phyloP scores from a whole-genome alignment of 2,329 filamentous ascomycete species.

The Microdochium paspali region DNA sequence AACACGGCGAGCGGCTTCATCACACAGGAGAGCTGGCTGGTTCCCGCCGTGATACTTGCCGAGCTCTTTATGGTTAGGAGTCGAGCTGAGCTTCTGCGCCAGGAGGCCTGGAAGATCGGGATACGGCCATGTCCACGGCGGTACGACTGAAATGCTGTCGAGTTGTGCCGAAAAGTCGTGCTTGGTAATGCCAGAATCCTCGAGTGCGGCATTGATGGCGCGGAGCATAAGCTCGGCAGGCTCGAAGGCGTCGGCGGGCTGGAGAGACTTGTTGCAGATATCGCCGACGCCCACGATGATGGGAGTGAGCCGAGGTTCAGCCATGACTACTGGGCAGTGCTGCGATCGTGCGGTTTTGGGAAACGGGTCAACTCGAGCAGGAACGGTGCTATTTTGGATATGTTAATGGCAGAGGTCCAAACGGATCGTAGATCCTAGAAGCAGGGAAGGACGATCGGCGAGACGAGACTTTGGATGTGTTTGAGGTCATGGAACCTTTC shows the following conservation, averaged over 20 bases:
- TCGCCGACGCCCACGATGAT: constrained; percentile 56
- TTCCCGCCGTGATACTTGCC: constrained; percentile 52
- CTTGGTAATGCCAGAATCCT: constrained; percentile 29
- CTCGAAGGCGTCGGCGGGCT: constrained; percentile 43
- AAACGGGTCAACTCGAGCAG: too few relatives aligned
- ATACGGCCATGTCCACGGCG: constrained; percentile 60
- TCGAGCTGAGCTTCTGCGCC: constrained; percentile 34
- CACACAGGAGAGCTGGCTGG: constrained; percentile 51
- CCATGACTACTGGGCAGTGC: not conserved
- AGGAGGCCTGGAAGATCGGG: constrained; percentile 46
- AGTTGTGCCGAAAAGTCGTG: constrained; percentile 31
- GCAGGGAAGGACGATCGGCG: too few relatives aligned
- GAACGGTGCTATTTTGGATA: too few relatives aligned
- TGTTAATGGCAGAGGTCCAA: too few relatives aligned
- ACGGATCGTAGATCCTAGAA: too few relatives aligned
- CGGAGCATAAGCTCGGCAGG: constrained; percentile 49
- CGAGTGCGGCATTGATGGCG: constrained; percentile 40
- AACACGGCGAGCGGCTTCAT: constrained; percentile 51
- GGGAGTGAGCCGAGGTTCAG: constrained; percentile 22
- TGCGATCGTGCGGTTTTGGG: not conserved
- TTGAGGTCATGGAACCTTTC: too few relatives aligned
- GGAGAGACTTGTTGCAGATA: constrained; percentile 45
- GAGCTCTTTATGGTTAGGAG: constrained; percentile 35
- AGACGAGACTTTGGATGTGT: too few relatives aligned
- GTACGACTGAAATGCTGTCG: constrained; percentile 51